A percentile compares a stretch with the other conserved stretches of the same genome.
Conservation (phyloP, 2,329 filamentous ascomycete genomes). For the Aspergillus sojae region DNA sequence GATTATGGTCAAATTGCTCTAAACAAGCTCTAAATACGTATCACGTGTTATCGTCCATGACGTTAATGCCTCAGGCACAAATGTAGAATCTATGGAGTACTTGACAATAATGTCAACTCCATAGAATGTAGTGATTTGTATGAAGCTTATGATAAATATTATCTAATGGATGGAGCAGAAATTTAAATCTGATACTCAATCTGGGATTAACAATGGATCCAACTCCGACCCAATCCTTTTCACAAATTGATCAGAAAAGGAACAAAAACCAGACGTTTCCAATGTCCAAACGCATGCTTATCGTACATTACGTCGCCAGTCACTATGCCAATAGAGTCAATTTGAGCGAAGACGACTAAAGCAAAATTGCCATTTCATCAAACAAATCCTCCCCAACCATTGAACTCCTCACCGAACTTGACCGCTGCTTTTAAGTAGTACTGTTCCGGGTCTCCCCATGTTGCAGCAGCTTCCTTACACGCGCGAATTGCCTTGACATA, state of each 20-base stretch:
- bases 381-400: constrained; percentile 67
- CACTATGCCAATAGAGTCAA: not conserved
- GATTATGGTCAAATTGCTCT: not conserved
- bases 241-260: not conserved
- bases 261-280: not conserved
- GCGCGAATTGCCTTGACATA: constrained; percentile 82
- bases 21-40: not conserved
- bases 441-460: constrained; percentile 48
- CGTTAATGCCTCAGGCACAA: not conserved
- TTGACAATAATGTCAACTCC: too few species aligned
- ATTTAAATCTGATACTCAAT: not conserved
- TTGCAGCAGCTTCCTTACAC: constrained; percentile 33
- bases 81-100: not conserved
- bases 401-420: constrained; percentile 52
- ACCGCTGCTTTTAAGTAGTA: constrained; percentile 55
- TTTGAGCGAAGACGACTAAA: not conserved
- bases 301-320: not conserved
- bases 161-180: not conserved
- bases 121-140: not conserved
- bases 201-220: not conserved
- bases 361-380: constrained; percentile 10
- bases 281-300: not conserved
- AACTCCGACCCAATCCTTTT: not conserved
- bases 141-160: not conserved
- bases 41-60: not conserved